Conservation (phyloP, 1,284 basidiomycete genomes). For the Inonotus obliquus region DNA sequence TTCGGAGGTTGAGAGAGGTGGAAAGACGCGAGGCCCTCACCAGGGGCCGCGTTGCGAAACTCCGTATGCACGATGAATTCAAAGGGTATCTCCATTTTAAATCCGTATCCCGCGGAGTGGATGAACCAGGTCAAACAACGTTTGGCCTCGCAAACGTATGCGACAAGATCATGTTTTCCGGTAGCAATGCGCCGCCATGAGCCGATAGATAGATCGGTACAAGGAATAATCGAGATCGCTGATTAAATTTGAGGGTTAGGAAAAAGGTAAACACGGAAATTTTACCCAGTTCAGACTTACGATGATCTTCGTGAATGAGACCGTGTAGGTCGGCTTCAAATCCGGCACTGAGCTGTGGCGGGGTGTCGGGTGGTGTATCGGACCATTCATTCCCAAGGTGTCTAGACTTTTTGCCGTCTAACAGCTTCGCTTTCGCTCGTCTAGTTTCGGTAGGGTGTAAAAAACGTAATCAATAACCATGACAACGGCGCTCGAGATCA, state of each 20-base stretch:
- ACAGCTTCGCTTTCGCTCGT: slow-evolving; percentile 74
- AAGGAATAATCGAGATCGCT: slow-evolving; percentile 74
- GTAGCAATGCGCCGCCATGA: slow-evolving; percentile 68
- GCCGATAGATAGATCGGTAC: slow-evolving; percentile 67
- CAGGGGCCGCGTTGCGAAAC: slow-evolving; percentile 51
- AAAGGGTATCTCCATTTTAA: slow-evolving; percentile 82
- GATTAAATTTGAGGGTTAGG: slow-evolving; percentile 17
- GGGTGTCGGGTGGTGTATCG: slow-evolving; percentile 43
- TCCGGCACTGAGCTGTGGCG: slow-evolving; percentile 47
- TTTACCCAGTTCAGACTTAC: slow-evolving; percentile 38
- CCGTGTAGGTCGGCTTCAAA: slow-evolving; percentile 56
- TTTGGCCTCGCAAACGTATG: slow-evolving; percentile 63
- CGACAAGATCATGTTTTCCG: slow-evolving; percentile 61
- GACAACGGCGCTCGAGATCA: slow-evolving; percentile 12
- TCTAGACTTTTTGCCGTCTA: slow-evolving; percentile 50
- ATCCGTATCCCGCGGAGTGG: slow-evolving; percentile 61
- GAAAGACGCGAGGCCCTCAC: slow-evolving; percentile 56
- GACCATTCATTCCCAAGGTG: slow-evolving; percentile 27
- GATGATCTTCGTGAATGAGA: slow-evolving; percentile 68
- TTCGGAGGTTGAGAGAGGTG: slow-evolving; percentile 57
- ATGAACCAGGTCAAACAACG: slow-evolving; percentile 74
- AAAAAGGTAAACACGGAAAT: slow-evolving; percentile 7
- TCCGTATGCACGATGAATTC: slow-evolving; percentile 52
- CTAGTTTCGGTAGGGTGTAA: slow-evolving; percentile 32
- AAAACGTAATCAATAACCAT: slow-evolving; percentile 11